A percentile compares a stretch with the other conserved stretches of the same genome.
Conservation (phyloP, 179 eudicot species). For the Camellia oleifera region DNA sequence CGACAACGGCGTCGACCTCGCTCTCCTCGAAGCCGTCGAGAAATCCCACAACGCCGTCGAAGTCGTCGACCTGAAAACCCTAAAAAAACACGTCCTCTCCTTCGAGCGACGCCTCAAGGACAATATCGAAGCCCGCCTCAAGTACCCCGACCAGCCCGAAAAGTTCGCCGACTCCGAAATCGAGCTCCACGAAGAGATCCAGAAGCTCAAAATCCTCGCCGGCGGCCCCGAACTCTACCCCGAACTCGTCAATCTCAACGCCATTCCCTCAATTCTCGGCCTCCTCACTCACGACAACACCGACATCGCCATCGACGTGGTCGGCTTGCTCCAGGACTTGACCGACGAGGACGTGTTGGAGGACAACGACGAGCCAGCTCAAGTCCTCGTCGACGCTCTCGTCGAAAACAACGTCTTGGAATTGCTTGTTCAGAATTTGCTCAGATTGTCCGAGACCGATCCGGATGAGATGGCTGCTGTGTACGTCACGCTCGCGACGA, state of each 20-base stretch:
- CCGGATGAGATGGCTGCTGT: slow-evolving; percentile 71
- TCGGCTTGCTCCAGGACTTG: slow-evolving; percentile 65
- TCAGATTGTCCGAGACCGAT: slow-evolving; percentile 62
- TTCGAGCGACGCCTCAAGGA: slow-evolving; percentile 93
- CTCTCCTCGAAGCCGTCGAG: slow-evolving; percentile 88
- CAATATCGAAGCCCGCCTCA: slow-evolving; percentile 91
- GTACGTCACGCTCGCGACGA: slow-evolving; percentile 54
- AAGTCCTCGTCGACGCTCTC: slow-evolving; percentile 67
- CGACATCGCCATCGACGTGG: slow-evolving; percentile 79
- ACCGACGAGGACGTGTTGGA: slow-evolving; percentile 87
- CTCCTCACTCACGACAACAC: slow-evolving; percentile 76
- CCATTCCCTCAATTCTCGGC: slow-evolving; percentile 62
- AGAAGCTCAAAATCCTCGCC: slow-evolving; percentile 77
- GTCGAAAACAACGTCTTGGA: slow-evolving; percentile 84
- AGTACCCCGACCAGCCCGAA: slow-evolving; percentile 82
- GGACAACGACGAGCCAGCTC: slow-evolving; percentile 88
- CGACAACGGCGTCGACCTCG: slow-evolving; percentile 48
- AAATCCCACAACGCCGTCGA: slow-evolving; percentile 56
- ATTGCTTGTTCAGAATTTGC: slow-evolving; percentile 67
- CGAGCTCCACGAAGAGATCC: slow-evolving; percentile 87
- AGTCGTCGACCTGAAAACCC: slow-evolving; percentile 79
- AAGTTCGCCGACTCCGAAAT: slow-evolving; percentile 94
- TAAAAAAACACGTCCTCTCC: slow-evolving; percentile 74
- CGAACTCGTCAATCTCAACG: slow-evolving; percentile 56
- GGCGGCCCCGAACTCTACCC: slow-evolving; percentile 88